phyloP scores from a whole-genome alignment of 2,329 filamentous ascomycete species.

The Hymenoscyphus scutula region DNA sequence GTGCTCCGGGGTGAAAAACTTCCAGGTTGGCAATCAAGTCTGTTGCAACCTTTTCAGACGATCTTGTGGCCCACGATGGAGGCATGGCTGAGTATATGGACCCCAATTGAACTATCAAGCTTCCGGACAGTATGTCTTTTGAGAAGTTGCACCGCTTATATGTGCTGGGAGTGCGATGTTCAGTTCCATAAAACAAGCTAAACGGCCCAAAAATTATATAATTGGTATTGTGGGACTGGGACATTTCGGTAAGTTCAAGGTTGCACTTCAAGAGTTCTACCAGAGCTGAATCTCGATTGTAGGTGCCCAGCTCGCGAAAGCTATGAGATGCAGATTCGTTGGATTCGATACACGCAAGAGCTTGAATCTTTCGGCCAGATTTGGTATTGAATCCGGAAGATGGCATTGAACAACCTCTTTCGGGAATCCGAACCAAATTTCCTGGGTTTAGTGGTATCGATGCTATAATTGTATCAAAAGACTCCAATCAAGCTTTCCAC shows the following conservation, averaged over 20 bases:
- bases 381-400: too few species aligned
- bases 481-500: not conserved
- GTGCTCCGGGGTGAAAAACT: not conserved
- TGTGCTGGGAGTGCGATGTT: slow-evolving; percentile 9
- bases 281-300: too few species aligned
- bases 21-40: not conserved
- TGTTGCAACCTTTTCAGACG: not conserved
- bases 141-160: slow-evolving; percentile 12
- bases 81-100: slow-evolving; percentile 12
- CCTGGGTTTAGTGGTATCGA: not conserved
- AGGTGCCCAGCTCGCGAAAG: too few species aligned
- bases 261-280: not conserved
- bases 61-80: slow-evolving; percentile 3
- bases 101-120: slow-evolving; percentile 3
- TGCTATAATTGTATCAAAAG: not conserved
- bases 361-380: too few species aligned
- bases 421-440: too few species aligned
- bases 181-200: slow-evolving; percentile 2
- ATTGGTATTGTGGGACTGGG: slow-evolving; percentile 43
- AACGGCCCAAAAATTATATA: not conserved
- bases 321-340: too few species aligned
- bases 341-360: too few species aligned
- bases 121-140: slow-evolving; percentile 6
- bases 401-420: too few species aligned
- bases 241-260: not conserved